Evolutionary conservation across 306 rosid genomes (phyloP).

Genomic region (Gleditsia sinensis): DNA sequence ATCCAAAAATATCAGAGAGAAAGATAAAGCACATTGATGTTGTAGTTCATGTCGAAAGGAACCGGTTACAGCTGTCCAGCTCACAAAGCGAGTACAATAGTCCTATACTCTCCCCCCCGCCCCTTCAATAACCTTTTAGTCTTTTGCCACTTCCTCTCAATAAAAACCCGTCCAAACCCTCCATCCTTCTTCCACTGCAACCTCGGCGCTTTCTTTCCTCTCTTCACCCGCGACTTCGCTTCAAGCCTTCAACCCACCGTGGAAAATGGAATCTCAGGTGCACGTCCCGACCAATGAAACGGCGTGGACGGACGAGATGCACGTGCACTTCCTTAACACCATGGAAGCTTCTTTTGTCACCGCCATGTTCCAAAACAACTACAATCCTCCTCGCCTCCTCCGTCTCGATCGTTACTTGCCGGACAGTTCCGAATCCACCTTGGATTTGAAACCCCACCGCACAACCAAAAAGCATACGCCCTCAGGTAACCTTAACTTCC

Average conservation of each 20-base stretch:
- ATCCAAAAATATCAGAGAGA: too few relatives aligned
- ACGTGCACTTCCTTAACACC: constrained; percentile 57
- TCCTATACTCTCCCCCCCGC: too few relatives aligned
- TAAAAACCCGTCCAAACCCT: too few relatives aligned
- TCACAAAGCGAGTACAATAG: too few relatives aligned
- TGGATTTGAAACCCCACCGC: constrained; percentile 48
- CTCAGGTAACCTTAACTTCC: constrained; percentile 44
- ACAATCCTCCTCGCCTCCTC: constrained; percentile 2
- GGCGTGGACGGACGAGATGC: constrained; percentile 81
- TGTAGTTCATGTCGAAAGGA: too few relatives aligned
- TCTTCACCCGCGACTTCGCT: not conserved
- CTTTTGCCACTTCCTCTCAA: too few relatives aligned
- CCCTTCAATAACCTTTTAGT: too few relatives aligned
- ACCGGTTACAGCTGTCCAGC: too few relatives aligned
- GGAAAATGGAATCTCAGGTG: not conserved
- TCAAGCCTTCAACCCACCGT: not conserved
- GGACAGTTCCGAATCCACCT: constrained; percentile 69
- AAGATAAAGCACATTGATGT: too few relatives aligned
- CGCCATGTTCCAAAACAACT: constrained; percentile 49
- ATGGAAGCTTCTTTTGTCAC: constrained; percentile 80
- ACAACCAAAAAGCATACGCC: constrained; percentile 32
- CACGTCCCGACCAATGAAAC: constrained; percentile 10
- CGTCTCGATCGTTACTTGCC: constrained; percentile 71
- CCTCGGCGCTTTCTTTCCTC: not conserved
- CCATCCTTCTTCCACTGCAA: not conserved